These are phyloP conservation scores for Cercospora citrullina DNA, from an alignment of 2,329 filamentous ascomycete species.

Conservation along the genomic window DNA sequence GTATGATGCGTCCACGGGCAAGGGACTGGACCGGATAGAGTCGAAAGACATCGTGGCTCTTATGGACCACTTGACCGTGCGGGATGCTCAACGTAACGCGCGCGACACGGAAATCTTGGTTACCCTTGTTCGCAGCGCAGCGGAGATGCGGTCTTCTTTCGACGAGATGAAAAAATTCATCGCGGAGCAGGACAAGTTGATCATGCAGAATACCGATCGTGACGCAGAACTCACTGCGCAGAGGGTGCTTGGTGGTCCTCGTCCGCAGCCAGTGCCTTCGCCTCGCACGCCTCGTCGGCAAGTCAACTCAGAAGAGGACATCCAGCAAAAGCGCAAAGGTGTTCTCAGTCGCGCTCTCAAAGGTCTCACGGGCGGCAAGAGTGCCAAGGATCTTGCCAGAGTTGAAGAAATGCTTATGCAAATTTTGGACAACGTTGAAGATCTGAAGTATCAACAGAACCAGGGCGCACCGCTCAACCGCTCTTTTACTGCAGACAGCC, in stretches of 20 bases:
- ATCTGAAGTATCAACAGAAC: slow-evolving; percentile 44
- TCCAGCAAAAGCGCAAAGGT: slow-evolving; percentile 78
- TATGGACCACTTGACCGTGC: slow-evolving; percentile 98
- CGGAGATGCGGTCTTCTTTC: slow-evolving; percentile 96
- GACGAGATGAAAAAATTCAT: slow-evolving; percentile 93
- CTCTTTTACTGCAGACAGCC: slow-evolving; percentile 46
- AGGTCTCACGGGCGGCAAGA: slow-evolving; percentile 77
- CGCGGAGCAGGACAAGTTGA: slow-evolving; percentile 82
- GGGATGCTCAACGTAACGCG: slow-evolving; percentile 93
- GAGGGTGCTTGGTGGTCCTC: slow-evolving; percentile 78
- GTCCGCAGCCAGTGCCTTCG: slow-evolving; percentile 71
- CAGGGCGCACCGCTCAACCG: slow-evolving; percentile 30
- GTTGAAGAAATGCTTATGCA: slow-evolving; percentile 68
- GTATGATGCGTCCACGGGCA: slow-evolving; percentile 85
- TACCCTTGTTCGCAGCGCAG: slow-evolving; percentile 86
- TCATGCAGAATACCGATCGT: slow-evolving; percentile 83
- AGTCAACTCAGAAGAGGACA: slow-evolving; percentile 57
- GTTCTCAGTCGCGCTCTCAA: slow-evolving; percentile 94
- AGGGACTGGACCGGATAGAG: slow-evolving; percentile 86
- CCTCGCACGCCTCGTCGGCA: slow-evolving; percentile 55
- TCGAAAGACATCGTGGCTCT: slow-evolving; percentile 95
- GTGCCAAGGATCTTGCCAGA: slow-evolving; percentile 66
- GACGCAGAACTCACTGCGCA: slow-evolving; percentile 84
- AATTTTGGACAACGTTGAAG: slow-evolving; percentile 87
- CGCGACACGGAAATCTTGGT: slow-evolving; percentile 95